Base-by-base conservation (phyloP, 1,284 basidiomycete species). In the Kwoniella shivajii region DNA sequence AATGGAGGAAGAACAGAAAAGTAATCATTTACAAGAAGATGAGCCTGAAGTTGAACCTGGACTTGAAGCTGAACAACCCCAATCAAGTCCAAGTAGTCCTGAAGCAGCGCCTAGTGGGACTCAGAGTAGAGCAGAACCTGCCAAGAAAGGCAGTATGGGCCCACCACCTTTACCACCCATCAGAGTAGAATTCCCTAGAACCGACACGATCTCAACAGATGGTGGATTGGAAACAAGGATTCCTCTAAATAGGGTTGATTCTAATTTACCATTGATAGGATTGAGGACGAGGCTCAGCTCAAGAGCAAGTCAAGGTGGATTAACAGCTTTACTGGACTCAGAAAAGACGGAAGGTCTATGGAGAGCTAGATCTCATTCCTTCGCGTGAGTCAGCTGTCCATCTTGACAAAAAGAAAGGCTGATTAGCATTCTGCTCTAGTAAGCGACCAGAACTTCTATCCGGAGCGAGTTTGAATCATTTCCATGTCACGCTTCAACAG, bases 401-500 rank as follows among this genome's bases (percentile, higher is more conserved):
- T 41, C 6, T 50, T 20, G 9, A 2, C 11, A 16, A 42, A 39
- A 13, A 38, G 9, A 48, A n/a, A n/a, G n/a, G 55, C 59, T 66
- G 60, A 66, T 27, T 13, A 2, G 14, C 3, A 87, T 2, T 86
- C 6, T 1, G 7, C 24, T 0, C 5, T 84, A 90, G 69, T 14
- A 52, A 68, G 57, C 69, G 63, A 14, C 68, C 69, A 22, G 74
- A 75, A 37, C 87, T 92, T 68, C 83, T 94, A 24, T 90, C 91
- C 65, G 80, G 87, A 4, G 86, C 87, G 13, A 93, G 91, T 13
- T 88, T 93, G 84, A 84, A 84, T 63, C 90, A 95, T 77, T 84
- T 95, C 54, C 87, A 89, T 52, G 82, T 86, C 54, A 92, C 97
- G 88, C 81, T 98, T 16, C 84, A 86, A 9, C 94, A 98, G 60